phyloP scores from a whole-genome alignment of 2,329 filamentous ascomycete species.

The Colletotrichum aenigma region DNA sequence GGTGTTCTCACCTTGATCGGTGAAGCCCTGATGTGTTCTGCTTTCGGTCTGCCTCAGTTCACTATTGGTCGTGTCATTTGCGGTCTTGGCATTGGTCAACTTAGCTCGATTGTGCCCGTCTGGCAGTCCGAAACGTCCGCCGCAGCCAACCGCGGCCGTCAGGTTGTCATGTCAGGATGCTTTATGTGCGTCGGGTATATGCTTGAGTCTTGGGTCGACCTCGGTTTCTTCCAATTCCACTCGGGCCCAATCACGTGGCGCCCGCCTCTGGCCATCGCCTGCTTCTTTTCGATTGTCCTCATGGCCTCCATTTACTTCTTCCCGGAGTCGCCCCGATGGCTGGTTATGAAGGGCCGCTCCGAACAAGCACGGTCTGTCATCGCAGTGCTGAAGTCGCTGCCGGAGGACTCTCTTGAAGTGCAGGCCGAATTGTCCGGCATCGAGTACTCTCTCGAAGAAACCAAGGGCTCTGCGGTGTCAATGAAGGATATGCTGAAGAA shows the following conservation, averaged over 20 bases:
- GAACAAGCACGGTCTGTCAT: conserved; percentile 37
- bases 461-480: conserved; percentile 34
- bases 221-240: conserved; percentile 40
- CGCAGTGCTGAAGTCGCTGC: conserved; percentile 41
- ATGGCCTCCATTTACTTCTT: conserved; percentile 36
- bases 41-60: conserved; percentile 51
- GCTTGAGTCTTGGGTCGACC: conserved; percentile 48
- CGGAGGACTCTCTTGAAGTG: conserved; percentile 39
- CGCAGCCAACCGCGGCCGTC: conserved; percentile 44
- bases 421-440: conserved; percentile 49
- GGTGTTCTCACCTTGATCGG: conserved; percentile 54
- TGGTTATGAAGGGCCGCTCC: conserved; percentile 35
- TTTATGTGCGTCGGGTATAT: conserved; percentile 26
- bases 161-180: conserved; percentile 37
- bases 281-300: conserved; percentile 33
- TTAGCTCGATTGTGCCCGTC: conserved; percentile 44
- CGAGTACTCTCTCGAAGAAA: conserved; percentile 50
- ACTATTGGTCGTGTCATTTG: conserved; percentile 56
- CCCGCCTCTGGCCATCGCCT: conserved; percentile 39
- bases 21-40: conserved; percentile 48
- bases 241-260: conserved; percentile 31
- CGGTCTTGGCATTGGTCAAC: conserved; percentile 46
- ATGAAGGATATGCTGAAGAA: conserved; percentile 49
- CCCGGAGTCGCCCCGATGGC: conserved; percentile 40
- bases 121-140: conserved; percentile 43